Evolutionary conservation across 1,284 basidiomycete genomes (phyloP).

Genomic region (Tylopilus orsonianus): DNA sequence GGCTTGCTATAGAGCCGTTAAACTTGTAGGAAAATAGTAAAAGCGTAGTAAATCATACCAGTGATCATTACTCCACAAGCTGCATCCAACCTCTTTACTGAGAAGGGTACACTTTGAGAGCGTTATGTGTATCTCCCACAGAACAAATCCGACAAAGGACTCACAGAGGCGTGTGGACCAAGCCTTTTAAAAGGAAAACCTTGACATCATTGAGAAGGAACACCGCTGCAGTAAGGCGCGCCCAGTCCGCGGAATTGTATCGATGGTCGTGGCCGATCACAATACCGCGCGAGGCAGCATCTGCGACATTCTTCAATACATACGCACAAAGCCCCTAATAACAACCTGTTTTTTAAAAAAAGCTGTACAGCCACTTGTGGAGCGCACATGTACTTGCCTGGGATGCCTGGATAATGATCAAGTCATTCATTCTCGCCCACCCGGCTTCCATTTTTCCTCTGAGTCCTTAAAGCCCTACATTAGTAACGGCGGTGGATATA

Average conservation of each 20-base stretch:
- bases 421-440: conserved; percentile 83
- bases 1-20: conserved; percentile 54
- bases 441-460: conserved; percentile 84
- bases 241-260: conserved; percentile 76
- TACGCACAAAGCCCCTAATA: conserved; percentile 74
- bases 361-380: neutral
- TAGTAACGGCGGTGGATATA: neutral
- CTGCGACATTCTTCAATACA: conserved; percentile 49
- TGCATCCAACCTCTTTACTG: conserved; percentile 62
- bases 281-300: conserved; percentile 61
- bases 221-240: conserved; percentile 65
- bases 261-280: conserved; percentile 84
- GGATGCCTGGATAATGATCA: conserved; percentile 80
- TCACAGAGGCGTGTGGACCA: conserved; percentile 81
- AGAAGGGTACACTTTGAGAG: conserved; percentile 68
- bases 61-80: conserved; percentile 89
- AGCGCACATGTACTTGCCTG: conserved; percentile 47
- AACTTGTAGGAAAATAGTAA: neutral
- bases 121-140: conserved; percentile 4
- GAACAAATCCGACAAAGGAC: conserved; percentile 22
- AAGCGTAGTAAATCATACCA: conserved; percentile 39
- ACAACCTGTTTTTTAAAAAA: neutral
- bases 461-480: conserved; percentile 50
- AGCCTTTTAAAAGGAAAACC: conserved; percentile 65
- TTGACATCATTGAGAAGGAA: conserved; percentile 66